These are phyloP conservation scores for Clausena lansium DNA, from an alignment of 345 rosid genomes.

Conservation along the genomic window DNA sequence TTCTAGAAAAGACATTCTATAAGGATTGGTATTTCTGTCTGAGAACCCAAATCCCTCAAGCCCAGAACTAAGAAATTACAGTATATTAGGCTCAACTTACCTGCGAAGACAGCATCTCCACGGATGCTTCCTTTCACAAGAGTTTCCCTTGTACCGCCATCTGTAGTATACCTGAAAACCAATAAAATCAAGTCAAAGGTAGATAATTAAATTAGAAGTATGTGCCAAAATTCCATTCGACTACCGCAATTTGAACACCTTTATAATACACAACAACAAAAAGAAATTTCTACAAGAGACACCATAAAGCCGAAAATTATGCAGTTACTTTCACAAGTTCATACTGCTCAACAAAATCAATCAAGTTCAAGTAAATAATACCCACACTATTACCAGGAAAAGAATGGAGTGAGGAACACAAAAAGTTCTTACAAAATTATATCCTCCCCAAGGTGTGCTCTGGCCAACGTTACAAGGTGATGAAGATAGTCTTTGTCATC, in stretches of 20 bases:
- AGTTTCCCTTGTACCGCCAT: constrained; percentile 74
- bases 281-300: not conserved
- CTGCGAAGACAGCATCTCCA: constrained; percentile 69
- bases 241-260: not conserved
- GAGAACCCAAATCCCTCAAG: not conserved
- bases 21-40: not conserved
- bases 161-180: constrained; percentile 78
- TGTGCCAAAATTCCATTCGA: not conserved
- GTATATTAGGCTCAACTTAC: constrained; percentile 25
- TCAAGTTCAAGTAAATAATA: not conserved
- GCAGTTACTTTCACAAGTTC: not conserved
- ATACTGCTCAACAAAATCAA: not conserved
- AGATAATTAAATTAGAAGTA: constrained; percentile 5
- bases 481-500: constrained; percentile 80
- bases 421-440: constrained; percentile 63
- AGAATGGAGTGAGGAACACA: constrained; percentile 5
- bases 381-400: not conserved
- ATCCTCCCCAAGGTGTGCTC: constrained; percentile 55
- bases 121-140: constrained; percentile 78
- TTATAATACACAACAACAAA: not conserved
- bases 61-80: not conserved
- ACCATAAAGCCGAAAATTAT: not conserved
- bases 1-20: not conserved
- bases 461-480: constrained; percentile 60
- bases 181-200: constrained; percentile 8